Evolutionary conservation across 352 stramenopile genomes (phyloP).

Genomic region (Phytophthora citricola): DNA sequence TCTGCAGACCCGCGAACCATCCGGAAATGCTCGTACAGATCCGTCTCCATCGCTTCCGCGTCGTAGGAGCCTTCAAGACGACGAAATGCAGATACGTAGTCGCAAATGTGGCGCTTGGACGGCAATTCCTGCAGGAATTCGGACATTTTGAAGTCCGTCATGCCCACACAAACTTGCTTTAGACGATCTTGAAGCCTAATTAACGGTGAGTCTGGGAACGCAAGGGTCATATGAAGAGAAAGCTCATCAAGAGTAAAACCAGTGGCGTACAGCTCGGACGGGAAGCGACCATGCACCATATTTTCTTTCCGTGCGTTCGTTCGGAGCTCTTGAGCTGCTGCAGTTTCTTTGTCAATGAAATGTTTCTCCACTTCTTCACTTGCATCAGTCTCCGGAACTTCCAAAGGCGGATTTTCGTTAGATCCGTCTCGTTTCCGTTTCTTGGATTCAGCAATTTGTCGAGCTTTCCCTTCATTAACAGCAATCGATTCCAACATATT

Average conservation of each 20-base stretch:
- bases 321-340: constrained; percentile 33
- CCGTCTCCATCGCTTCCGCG: constrained; percentile 49
- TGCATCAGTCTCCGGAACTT: constrained; percentile 49
- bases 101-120: constrained; percentile 91
- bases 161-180: constrained; percentile 66
- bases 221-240: constrained; percentile 51
- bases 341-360: constrained; percentile 53
- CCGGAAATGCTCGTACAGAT: constrained; percentile 83
- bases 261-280: constrained; percentile 61
- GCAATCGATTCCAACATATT: constrained; percentile 64
- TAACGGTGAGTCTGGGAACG: constrained; percentile 62
- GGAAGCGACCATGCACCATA: constrained; percentile 78
- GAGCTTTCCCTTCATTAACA: constrained; percentile 58
- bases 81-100: constrained; percentile 70
- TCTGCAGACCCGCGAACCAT: constrained; percentile 66
- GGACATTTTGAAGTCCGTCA: constrained; percentile 88
- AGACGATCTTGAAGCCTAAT: constrained; percentile 56
- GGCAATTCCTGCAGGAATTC: constrained; percentile 92
- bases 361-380: constrained; percentile 54
- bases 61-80: constrained; percentile 63
- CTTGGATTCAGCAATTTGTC: constrained; percentile 50
- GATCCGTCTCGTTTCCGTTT: constrained; percentile 39
- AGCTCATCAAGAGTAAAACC: constrained; percentile 74
- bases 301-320: constrained; percentile 48
- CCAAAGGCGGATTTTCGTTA: constrained; percentile 10